Conservation (phyloP, 2,329 filamentous ascomycete genomes). For the Alternaria tenuissima region DNA sequence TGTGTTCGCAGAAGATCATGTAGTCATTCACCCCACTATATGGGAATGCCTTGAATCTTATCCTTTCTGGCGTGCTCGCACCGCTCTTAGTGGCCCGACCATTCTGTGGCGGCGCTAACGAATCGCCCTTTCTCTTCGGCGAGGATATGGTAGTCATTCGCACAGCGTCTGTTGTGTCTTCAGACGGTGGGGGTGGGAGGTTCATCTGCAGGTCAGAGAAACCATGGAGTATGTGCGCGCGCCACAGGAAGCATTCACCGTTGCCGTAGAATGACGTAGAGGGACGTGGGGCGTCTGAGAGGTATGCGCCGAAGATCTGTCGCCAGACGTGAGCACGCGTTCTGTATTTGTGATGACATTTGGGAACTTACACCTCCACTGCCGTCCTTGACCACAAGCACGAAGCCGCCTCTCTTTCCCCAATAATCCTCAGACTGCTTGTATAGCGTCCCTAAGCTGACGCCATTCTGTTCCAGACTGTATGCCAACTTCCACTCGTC, state of each 20-base stretch:
- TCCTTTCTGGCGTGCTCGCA: slow-evolving; percentile 71
- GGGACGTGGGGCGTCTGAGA: slow-evolving; percentile 86
- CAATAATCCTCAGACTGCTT: slow-evolving; percentile 75
- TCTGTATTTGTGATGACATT: neutral
- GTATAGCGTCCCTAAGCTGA: slow-evolving; percentile 86
- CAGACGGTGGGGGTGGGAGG: slow-evolving; percentile 74
- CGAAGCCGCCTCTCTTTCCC: slow-evolving; percentile 80
- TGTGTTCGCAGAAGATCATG: slow-evolving; percentile 88
- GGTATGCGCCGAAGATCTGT: slow-evolving; percentile 86
- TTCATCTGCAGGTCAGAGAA: slow-evolving; percentile 55
- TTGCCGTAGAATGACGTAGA: slow-evolving; percentile 89
- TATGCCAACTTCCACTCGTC: slow-evolving; percentile 89
- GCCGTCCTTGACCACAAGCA: slow-evolving; percentile 84
- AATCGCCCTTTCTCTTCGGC: slow-evolving; percentile 26
- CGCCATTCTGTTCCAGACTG: slow-evolving; percentile 90
- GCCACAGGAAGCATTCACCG: slow-evolving; percentile 94
- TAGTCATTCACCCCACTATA: slow-evolving; percentile 97
- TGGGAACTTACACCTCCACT: slow-evolving; percentile 70
- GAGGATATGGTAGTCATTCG: slow-evolving; percentile 67
- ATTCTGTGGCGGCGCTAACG: slow-evolving; percentile 38
- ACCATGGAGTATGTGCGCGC: slow-evolving; percentile 71
- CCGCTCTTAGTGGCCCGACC: slow-evolving; percentile 47
- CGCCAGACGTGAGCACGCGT: slow-evolving; percentile 13
- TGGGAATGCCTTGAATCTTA: slow-evolving; percentile 96
- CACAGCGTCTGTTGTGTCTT: slow-evolving; percentile 68